These are phyloP conservation scores for Scedosporium minutisporum DNA, from an alignment of 2,329 filamentous ascomycete genomes.

Conservation along the genomic window DNA sequence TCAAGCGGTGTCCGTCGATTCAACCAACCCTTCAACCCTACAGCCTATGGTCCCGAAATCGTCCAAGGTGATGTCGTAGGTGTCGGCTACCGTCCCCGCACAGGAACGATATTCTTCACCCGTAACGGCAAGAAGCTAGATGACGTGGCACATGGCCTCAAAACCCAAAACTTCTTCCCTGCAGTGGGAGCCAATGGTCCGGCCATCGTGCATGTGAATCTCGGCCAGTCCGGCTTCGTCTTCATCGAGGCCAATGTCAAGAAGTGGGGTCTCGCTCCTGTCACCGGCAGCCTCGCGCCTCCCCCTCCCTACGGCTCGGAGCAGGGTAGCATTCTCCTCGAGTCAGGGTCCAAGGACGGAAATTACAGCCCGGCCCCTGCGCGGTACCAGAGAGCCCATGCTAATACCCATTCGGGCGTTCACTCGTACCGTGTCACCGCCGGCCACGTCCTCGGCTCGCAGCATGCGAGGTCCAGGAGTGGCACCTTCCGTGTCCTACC, in stretches of 20 bases:
- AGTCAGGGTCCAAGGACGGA: conserved; percentile 63
- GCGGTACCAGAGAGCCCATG: conserved; percentile 22
- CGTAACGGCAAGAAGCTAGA: conserved; percentile 96
- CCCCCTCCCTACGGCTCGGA: conserved; percentile 95
- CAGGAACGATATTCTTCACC: conserved; percentile 94
- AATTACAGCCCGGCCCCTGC: conserved; percentile 21
- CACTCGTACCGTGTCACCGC: conserved; percentile 14
- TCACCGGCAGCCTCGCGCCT: conserved; percentile 88
- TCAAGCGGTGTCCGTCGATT: conserved; percentile 79
- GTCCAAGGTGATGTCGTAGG: conserved; percentile 94
- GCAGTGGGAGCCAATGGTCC: conserved; percentile 94
- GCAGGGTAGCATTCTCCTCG: conserved; percentile 89
- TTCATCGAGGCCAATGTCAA: conserved; percentile 99
- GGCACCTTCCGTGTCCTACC: conserved; percentile 67
- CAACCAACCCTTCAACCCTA: conserved; percentile 82
- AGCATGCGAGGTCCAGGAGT: conserved; percentile 65
- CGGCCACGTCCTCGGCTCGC: conserved; percentile 41
- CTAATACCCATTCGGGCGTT: conserved; percentile 28
- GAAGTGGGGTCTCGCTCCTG: conserved; percentile 96
- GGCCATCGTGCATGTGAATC: conserved; percentile 88
- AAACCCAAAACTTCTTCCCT: conserved; percentile 94
- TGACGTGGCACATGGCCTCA: conserved; percentile 85
- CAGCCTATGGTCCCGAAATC: conserved; percentile 71
- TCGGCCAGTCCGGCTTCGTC: conserved; percentile 94
- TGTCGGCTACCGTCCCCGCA: conserved; percentile 87